Base-by-base conservation (phyloP, 2,329 filamentous ascomycete genomes). In the Colletotrichum caudatum region DNA sequence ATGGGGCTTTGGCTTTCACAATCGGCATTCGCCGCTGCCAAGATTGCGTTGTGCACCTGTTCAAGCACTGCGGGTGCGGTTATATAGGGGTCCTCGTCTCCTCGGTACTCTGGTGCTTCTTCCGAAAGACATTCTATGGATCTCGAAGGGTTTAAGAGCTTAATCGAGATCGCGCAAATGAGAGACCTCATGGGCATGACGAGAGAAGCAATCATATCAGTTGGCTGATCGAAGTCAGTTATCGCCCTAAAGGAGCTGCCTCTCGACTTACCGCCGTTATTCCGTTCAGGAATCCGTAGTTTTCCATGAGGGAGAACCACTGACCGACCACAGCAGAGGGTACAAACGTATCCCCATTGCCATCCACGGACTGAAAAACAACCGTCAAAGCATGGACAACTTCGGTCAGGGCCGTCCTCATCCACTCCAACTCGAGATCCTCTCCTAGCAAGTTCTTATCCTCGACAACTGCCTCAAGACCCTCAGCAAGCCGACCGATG, bases 261-360 rank as follows among this genome's bases (percentile, higher is more conserved):
- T n/a, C 48, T 53, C 26, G 48, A 83, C 87, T 82, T 81, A 91
- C 88, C 64, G 84, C 82, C 71, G 85, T 81, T 59, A 95, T 84
- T 12, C 85, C 83, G 69, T 92, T 88, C 74, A 98, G 87, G 77
- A 97, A 97, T 62, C 82, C 83, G 76, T 89, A 91, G 18, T 88
- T 84, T 53, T 87, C 84, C 85, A 95, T 91, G 61, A 95, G 82
- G n/a, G 86, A 83, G 76, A 95, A 94, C 94, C 94, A 97, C 74
- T 88, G 85, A 50, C 89, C 83, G 23, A 94, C 85, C 8, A 90
- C 80, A 18, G 86, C 83, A 23, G 88, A 85, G 20, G 89, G 84
- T 16, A 90, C 84, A 75, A 93, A 88, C 58, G 85, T 80, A 23
- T 82, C 82, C 48, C 84, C 80, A 62, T 87, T 86, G 58, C 88